A percentile compares a stretch with the other conserved stretches of the same genome.
These are phyloP conservation scores for Amanita muscaria DNA, from an alignment of 768 basidiomycete species.

Conservation along the genomic window DNA sequence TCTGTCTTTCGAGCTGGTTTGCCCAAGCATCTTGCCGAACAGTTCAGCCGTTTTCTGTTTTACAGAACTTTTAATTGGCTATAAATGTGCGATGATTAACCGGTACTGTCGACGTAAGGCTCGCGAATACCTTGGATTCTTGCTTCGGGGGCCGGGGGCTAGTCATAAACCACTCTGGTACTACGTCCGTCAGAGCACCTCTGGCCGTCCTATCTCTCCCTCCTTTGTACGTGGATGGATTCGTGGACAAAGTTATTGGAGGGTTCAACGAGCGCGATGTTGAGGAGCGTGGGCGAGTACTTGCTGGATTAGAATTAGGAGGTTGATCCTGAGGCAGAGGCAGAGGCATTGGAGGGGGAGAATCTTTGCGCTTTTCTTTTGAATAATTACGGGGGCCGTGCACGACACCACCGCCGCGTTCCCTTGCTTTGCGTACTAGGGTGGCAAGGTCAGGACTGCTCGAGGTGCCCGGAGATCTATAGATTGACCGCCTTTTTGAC, in stretches of 20 bases:
- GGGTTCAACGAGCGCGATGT: conserved; percentile 24
- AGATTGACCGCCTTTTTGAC: conserved; percentile 76
- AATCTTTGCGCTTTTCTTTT: conserved; percentile 26
- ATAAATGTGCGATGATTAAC: conserved; percentile 8
- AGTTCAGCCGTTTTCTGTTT: conserved; percentile 75
- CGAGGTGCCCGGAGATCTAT: conserved; percentile 81
- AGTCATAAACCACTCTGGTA: conserved; percentile 39
- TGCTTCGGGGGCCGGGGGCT: conserved; percentile 35
- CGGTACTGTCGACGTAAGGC: neutral
- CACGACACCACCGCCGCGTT: conserved; percentile 45
- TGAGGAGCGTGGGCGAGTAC: conserved; percentile 25
- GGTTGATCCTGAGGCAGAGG: conserved; percentile 27
- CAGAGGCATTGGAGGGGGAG: conserved; percentile 38
- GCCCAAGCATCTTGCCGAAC: conserved; percentile 71
- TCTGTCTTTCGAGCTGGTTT: conserved; percentile 48
- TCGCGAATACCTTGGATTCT: conserved; percentile 19
- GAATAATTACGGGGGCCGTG: conserved; percentile 20
- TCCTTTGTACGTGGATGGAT: conserved; percentile 29
- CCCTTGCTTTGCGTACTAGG: conserved; percentile 75
- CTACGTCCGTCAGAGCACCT: conserved; percentile 9
- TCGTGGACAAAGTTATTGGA: conserved; percentile 18
- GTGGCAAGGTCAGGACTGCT: conserved; percentile 90
- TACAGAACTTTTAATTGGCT: conserved; percentile 55
- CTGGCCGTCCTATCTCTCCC: conserved; percentile 13
- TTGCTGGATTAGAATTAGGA: conserved; percentile 14